Percentiles rank a stretch among this genome's conserved stretches.
phyloP scores from a whole-genome alignment of 768 basidiomycete species.

The Leccinum variicolor region DNA sequence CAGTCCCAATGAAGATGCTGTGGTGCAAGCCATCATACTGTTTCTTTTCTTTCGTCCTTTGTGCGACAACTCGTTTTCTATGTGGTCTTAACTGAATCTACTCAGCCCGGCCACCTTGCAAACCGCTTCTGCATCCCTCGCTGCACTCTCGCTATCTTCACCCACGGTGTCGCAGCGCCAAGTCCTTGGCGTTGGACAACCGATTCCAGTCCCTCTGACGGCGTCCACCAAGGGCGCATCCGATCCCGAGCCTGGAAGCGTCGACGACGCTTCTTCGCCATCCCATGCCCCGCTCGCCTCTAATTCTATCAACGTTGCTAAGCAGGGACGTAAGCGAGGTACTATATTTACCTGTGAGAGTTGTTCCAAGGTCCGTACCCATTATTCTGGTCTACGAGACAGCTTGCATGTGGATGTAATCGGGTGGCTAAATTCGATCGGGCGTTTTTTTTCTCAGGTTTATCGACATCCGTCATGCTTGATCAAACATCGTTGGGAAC shows the following conservation, averaged over 20 bases:
- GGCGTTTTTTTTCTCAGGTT: slow-evolving; percentile 42
- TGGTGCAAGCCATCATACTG: neutral
- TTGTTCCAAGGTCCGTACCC: slow-evolving; percentile 74
- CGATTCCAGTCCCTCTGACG: slow-evolving; percentile 5
- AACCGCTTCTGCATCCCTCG: slow-evolving; percentile 37
- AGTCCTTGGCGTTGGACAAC: slow-evolving; percentile 8
- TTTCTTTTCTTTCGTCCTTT: neutral
- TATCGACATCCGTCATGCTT: slow-evolving; percentile 93
- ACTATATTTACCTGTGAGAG: slow-evolving; percentile 90
- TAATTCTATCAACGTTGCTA: slow-evolving; percentile 21
- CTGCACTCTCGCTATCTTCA: slow-evolving; percentile 39
- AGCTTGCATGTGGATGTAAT: slow-evolving; percentile 2
- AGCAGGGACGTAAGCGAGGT: slow-evolving; percentile 71
- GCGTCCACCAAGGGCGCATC: neutral
- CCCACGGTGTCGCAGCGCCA: slow-evolving; percentile 32
- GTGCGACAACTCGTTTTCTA: neutral
- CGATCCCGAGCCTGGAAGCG: slow-evolving; percentile 7
- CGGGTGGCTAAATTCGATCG: slow-evolving; percentile 2
- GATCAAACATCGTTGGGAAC: slow-evolving; percentile 98
- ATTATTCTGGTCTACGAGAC: slow-evolving; percentile 1
- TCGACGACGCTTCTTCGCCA: slow-evolving; percentile 16
- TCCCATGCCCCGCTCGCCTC: slow-evolving; percentile 3
- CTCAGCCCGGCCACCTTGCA: slow-evolving; percentile 36
- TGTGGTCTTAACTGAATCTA: slow-evolving; percentile 6
- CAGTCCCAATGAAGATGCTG: neutral